phyloP scores from a whole-genome alignment of 176 grass and related monocot species.

The Ananas comosus region DNA sequence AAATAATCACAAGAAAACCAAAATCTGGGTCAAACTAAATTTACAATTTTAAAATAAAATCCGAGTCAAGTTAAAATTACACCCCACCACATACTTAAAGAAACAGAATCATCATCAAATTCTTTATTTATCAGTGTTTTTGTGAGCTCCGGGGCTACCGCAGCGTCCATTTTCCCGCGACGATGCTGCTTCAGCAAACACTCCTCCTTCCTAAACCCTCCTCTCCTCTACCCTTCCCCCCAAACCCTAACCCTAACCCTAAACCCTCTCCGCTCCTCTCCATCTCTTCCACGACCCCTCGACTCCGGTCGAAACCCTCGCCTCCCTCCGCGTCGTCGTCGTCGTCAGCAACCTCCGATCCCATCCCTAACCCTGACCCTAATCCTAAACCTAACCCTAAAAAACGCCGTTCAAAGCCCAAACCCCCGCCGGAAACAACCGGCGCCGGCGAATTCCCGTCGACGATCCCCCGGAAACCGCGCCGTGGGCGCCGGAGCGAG shows the following conservation, averaged over 20 bases:
- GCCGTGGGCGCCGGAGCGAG: slow-evolving; percentile 45
- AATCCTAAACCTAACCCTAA: slow-evolving; percentile 10
- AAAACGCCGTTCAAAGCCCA: neutral
- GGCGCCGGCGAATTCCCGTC: slow-evolving; percentile 19
- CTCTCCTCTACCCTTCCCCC: neutral
- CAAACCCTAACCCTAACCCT: neutral
- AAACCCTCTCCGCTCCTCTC: neutral
- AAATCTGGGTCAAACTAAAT: no score
- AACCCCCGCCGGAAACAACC: neutral
- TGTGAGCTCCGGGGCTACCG: no score
- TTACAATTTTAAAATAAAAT: no score
- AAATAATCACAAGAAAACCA: no score
- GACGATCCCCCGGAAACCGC: slow-evolving; percentile 43
- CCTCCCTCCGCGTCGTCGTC: neutral
- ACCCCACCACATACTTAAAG: no score
- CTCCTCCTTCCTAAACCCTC: slow-evolving; percentile 3
- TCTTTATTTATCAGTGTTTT: no score
- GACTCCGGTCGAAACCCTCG: neutral
- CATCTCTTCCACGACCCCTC: neutral
- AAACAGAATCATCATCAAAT: no score
- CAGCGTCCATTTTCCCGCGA: neutral
- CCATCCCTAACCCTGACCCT: neutral
- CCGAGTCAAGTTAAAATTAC: no score
- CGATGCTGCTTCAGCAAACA: neutral
- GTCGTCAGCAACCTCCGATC: neutral